A percentile compares a stretch with the other conserved stretches of the same genome.
Evolutionary conservation across 2,329 filamentous ascomycete species (phyloP).

Genomic region (Nemania abortiva): DNA sequence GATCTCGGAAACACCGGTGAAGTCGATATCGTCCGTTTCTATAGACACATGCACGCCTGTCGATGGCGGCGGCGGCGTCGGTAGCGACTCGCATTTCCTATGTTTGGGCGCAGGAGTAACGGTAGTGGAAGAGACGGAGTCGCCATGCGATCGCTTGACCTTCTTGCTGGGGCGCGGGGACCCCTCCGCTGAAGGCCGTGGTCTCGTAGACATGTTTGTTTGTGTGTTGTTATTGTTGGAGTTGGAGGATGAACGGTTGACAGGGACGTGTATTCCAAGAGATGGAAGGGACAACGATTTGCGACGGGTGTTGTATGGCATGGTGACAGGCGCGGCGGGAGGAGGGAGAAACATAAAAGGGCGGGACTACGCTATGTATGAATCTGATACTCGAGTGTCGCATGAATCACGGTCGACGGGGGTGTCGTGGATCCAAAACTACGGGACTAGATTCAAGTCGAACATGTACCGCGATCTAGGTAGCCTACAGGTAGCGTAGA

Average conservation of each 20-base stretch:
- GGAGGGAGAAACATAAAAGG: conserved; percentile 37
- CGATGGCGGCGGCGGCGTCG: conserved; percentile 80
- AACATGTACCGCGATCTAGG: conserved; percentile 17
- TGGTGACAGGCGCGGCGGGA: conserved; percentile 55
- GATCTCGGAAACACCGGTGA: conserved; percentile 44
- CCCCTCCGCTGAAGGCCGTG: conserved; percentile 49
- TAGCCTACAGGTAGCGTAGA: conserved; percentile 18
- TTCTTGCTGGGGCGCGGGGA: conserved; percentile 69
- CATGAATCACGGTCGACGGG: conserved; percentile 45
- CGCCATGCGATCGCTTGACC: conserved; percentile 81
- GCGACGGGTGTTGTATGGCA: conserved; percentile 97
- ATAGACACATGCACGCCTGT: conserved; percentile 64
- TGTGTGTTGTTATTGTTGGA: conserved; percentile 39
- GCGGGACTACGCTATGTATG: conserved; percentile 39
- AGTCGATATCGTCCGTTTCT: conserved; percentile 56
- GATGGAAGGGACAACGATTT: conserved; percentile 95
- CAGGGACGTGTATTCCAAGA: conserved; percentile 87
- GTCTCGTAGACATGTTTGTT: conserved; percentile 45
- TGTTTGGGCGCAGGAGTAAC: conserved; percentile 49
- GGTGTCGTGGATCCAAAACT: conserved; percentile 40
- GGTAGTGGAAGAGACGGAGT: conserved; percentile 48
- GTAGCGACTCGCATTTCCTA: conserved; percentile 76
- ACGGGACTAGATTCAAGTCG: conserved; percentile 35
- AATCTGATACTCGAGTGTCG: conserved; percentile 44
- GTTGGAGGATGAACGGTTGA: conserved; percentile 55